A percentile compares a stretch with the other conserved stretches of the same genome.
Conservation (phyloP, 2,329 filamentous ascomycete species). For the Epichloe coenophiala region DNA sequence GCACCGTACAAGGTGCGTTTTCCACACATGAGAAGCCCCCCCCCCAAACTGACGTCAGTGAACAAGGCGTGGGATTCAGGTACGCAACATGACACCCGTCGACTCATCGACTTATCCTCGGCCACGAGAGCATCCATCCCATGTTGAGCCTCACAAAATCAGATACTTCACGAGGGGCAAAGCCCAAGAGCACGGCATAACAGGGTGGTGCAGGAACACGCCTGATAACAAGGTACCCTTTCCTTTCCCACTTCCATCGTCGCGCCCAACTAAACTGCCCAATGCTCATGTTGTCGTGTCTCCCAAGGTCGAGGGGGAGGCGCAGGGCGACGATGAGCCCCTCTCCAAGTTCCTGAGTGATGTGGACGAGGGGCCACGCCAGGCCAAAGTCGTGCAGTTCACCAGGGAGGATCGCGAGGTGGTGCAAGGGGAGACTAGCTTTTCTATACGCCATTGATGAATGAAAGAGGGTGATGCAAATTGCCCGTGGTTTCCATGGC, state of each 20-base stretch:
- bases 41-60: constrained; percentile 12
- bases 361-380: constrained; percentile 58
- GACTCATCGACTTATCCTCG: too few relatives aligned
- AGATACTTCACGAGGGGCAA: constrained; percentile 42
- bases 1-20: constrained; percentile 49
- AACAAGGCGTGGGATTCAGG: constrained; percentile 45
- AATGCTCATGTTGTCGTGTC: too few relatives aligned
- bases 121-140: too few relatives aligned
- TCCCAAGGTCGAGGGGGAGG: constrained; percentile 72
- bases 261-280: not conserved
- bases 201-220: constrained; percentile 50
- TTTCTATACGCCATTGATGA: constrained; percentile 36
- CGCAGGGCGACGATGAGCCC: constrained; percentile 56
- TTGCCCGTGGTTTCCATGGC: too few relatives aligned
- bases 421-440: constrained; percentile 54
- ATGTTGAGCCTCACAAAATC: not conserved
- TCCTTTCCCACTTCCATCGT: not conserved
- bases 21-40: not conserved
- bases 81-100: constrained; percentile 11
- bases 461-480: too few relatives aligned
- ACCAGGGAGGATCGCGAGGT: constrained; percentile 54
- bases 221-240: constrained; percentile 35
- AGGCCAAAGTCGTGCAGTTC: constrained; percentile 60
- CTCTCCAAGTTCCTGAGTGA: constrained; percentile 61
- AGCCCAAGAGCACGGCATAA: constrained; percentile 35